A percentile compares a stretch with the other conserved stretches of the same genome.
Evolutionary conservation across 805 yeast species (phyloP).

Genomic region (Komagataella mondaviorum): DNA sequence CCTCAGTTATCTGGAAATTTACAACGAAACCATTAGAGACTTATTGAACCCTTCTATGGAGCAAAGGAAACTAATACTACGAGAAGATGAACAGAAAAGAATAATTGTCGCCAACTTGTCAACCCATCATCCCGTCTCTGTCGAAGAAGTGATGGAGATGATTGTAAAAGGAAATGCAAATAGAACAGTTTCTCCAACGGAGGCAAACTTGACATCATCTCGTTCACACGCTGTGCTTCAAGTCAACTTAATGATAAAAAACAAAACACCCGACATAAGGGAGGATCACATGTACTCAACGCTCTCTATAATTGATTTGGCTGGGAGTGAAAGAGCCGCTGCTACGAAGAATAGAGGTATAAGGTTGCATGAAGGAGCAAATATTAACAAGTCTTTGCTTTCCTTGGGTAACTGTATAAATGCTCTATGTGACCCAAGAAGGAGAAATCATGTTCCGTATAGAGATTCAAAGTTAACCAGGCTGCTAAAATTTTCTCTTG

Average conservation of each 20-base stretch:
- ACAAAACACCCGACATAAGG: constrained; percentile 45
- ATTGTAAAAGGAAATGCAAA: constrained; percentile 59
- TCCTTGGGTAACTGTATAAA: constrained; percentile 92
- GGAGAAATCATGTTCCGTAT: constrained; percentile 71
- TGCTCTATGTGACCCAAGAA: constrained; percentile 67
- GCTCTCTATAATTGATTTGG: constrained; percentile 77
- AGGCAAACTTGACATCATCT: constrained; percentile 82
- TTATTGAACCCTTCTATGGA: constrained; percentile 42
- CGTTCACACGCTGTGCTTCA: constrained; percentile 92
- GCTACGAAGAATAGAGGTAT: constrained; percentile 78
- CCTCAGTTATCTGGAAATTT: constrained; percentile 72
- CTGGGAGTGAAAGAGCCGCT: constrained; percentile 92
- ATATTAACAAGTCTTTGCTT: constrained; percentile 74
- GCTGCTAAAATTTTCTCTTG: constrained; percentile 74
- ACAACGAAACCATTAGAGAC: constrained; percentile 82
- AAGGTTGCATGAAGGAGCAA: constrained; percentile 82
- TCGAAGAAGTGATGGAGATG: constrained; percentile 69
- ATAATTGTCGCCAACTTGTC: constrained; percentile 65
- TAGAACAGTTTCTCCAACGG: constrained; percentile 78
- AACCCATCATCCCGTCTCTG: constrained; percentile 43
- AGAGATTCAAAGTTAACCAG: constrained; percentile 85
- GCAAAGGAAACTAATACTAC: constrained; percentile 35
- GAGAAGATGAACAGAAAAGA: constrained; percentile 58
- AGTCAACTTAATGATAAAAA: constrained; percentile 48
- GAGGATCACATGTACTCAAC: constrained; percentile 70